These are phyloP conservation scores for Hanseniaspora sp. DNA, from an alignment of 1,139 yeast genomes.

Conservation along the genomic window DNA sequence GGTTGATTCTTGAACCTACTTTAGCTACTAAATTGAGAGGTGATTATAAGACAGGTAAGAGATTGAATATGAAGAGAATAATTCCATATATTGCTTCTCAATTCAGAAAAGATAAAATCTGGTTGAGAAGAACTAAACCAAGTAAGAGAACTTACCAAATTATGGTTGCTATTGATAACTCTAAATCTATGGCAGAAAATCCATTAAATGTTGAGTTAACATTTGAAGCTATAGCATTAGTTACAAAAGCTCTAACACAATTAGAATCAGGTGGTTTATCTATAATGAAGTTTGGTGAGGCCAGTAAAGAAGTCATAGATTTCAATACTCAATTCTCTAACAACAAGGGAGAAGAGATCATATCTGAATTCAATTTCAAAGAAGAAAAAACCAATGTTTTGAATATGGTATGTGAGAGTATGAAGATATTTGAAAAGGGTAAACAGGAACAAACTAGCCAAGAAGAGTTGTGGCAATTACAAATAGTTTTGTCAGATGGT, in stretches of 20 bases:
- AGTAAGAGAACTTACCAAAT: conserved; percentile 94
- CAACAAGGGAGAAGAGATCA: conserved; percentile 71
- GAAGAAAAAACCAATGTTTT: conserved; percentile 79
- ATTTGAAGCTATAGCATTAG: conserved; percentile 87
- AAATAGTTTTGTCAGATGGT: conserved; percentile 89
- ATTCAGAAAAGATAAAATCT: conserved; percentile 93
- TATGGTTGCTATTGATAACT: conserved; percentile 95
- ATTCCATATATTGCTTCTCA: conserved; percentile 97
- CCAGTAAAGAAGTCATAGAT: conserved; percentile 74
- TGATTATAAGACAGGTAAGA: conserved; percentile 93
- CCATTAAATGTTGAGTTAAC: conserved; percentile 73
- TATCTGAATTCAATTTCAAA: conserved; percentile 85
- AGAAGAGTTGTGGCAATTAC: conserved; percentile 80
- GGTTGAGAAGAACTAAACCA: conserved; percentile 96
- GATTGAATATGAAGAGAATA: conserved; percentile 93
- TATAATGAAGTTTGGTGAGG: conserved; percentile 82
- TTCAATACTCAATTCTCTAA: conserved; percentile 75
- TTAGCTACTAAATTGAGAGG: conserved; percentile 87
- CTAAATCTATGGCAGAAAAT: conserved; percentile 94
- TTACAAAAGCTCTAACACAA: conserved; percentile 85
- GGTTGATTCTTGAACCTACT: conserved; percentile 90
- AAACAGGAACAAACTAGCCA: conserved; percentile 40
- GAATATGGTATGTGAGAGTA: conserved; percentile 58
- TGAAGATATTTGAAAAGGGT: conserved; percentile 60
- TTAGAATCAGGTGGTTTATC: conserved; percentile 90